phyloP scores from a whole-genome alignment of 108 stramenopile genomes.

The Cylindrotheca fusiformis region DNA sequence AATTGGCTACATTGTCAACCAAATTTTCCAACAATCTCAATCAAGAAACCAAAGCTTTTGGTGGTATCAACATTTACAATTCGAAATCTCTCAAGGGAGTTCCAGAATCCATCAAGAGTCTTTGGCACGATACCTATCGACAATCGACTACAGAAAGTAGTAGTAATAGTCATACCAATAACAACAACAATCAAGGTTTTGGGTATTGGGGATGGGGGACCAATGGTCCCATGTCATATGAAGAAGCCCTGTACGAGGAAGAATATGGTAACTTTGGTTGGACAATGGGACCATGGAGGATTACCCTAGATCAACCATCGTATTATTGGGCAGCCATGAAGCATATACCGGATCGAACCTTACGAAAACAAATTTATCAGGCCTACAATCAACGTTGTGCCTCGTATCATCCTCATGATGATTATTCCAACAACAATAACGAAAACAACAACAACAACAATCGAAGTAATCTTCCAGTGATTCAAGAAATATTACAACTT shows the following conservation, averaged over 20 bases:
- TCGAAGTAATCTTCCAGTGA: conserved; percentile 34
- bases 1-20: conserved; percentile 36
- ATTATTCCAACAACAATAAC: too few species aligned
- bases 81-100: neutral
- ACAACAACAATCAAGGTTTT: neutral
- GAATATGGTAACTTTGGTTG: conserved; percentile 27
- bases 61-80: conserved; percentile 22
- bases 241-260: conserved; percentile 35
- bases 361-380: conserved; percentile 47
- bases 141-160: neutral
- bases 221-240: neutral
- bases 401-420: neutral
- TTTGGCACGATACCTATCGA: neutral
- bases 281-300: conserved; percentile 40
- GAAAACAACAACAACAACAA: too few species aligned
- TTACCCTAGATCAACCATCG: conserved; percentile 43
- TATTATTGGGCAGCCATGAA: conserved; percentile 49
- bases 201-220: neutral
- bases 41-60: conserved; percentile 52
- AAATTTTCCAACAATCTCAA: conserved; percentile 56
- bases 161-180: neutral
- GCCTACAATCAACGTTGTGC: conserved; percentile 34
- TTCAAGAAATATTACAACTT: conserved; percentile 30
- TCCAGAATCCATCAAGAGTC: neutral
- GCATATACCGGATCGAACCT: conserved; percentile 31